Evolutionary conservation across 2,329 filamentous ascomycete genomes (phyloP), one percentile per base, ranked within the genome.

Genomic region (Coniochaeta hoffmannii): DNA sequence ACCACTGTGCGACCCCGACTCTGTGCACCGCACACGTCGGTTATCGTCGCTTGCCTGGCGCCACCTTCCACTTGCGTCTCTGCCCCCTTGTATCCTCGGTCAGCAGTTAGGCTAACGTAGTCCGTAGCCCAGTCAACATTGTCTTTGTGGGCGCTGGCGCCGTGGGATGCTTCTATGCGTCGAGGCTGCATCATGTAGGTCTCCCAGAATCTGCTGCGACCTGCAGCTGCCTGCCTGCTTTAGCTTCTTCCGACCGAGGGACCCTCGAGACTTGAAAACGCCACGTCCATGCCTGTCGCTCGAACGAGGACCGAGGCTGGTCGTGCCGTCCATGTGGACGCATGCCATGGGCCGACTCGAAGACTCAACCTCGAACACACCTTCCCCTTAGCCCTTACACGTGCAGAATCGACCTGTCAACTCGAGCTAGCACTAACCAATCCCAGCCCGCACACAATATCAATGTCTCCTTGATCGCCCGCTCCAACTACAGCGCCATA

Each of bases 101-200:
- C 22, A 46, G 19, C 12, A 28, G 24, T n/a, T n/a, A n/a, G 3
- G 26, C 54, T 54, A 50, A 55, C 52, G 28, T 12, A 4, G 14
- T 10, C 31, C 14, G 10, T 57, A 78, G 73, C 60, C 70, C 75
- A n/a, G 71, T 78, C 26, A 77, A 85, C 60, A 73, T 88, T 55
- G 76, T 88, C 56, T 85, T 89, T 61, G 80, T 88, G 57, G 86
- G 86, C 65, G 86, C 85, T 22, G 86, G 86, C 60, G 86, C 86
- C 58, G 84, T 89, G 41, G 86, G 86, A 55, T 86, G 84, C 55
- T 89, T 89, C 72, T 89, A 88, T 63, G 86, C 83, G 50, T 87
- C 85, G 7, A 76, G 86, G 22, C 76, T 89, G 15, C 83, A 87
- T 61, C 74, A 81, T 61, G 80, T 81, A 70, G 63, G 67, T 62